These are phyloP conservation scores for Phytophthora capsici DNA, from an alignment of 352 stramenopile genomes.

Conservation along the genomic window DNA sequence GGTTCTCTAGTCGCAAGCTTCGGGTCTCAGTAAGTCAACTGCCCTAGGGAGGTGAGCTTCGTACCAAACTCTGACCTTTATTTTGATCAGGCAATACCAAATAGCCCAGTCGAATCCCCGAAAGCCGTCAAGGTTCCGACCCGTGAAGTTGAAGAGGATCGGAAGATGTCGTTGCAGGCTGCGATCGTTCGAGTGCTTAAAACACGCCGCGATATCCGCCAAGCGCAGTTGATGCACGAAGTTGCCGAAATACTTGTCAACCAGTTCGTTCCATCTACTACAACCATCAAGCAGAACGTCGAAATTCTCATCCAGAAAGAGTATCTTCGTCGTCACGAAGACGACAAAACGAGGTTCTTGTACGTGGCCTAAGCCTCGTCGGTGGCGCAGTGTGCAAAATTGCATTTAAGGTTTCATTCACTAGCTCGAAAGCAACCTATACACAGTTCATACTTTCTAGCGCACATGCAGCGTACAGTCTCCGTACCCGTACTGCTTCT, in stretches of 20 bases:
- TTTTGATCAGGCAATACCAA: constrained; percentile 51
- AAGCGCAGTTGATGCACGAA: constrained; percentile 68
- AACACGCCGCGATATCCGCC: constrained; percentile 75
- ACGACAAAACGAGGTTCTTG: constrained; percentile 59
- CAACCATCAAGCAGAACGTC: constrained; percentile 78
- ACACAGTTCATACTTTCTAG: constrained; percentile 45
- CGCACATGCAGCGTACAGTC: constrained; percentile 62
- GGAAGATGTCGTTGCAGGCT: constrained; percentile 88
- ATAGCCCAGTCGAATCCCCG: constrained; percentile 71
- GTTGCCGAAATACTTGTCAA: constrained; percentile 74
- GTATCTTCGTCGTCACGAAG: constrained; percentile 75
- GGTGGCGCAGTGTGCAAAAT: constrained; percentile 5
- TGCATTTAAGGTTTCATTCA: constrained; percentile 18
- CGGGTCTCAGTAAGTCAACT: constrained; percentile 48
- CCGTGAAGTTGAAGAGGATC: constrained; percentile 86
- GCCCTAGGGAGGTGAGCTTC: not conserved
- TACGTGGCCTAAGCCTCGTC: constrained; percentile 65
- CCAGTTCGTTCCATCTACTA: constrained; percentile 74
- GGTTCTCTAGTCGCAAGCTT: constrained; percentile 58
- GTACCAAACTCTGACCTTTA: not conserved
- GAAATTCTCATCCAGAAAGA: constrained; percentile 89
- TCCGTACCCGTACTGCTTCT: constrained; percentile 71
- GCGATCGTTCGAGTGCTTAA: constrained; percentile 87
- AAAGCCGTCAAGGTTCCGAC: constrained; percentile 57
- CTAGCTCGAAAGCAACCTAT: constrained; percentile 8